A percentile compares a stretch with the other conserved stretches of the same genome.
phyloP scores from a whole-genome alignment of 352 stramenopile genomes.

The Phytophthora podocarpi region DNA sequence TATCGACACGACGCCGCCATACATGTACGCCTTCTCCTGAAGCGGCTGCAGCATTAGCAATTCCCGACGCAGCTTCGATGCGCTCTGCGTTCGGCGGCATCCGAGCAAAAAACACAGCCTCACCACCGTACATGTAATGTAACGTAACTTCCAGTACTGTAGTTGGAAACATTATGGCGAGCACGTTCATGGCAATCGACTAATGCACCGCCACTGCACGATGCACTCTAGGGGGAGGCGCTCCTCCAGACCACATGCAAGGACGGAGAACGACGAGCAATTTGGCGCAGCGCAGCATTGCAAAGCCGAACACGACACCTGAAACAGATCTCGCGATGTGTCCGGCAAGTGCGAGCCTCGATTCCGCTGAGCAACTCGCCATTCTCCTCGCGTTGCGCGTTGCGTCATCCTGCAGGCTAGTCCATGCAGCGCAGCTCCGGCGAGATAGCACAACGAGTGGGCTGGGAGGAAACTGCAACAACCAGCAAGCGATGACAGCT shows the following conservation, averaged over 20 bases:
- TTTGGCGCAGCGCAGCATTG: background rate
- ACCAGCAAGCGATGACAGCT: conserved; percentile 28
- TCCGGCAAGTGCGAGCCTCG: background rate
- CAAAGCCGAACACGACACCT: conserved; percentile 4
- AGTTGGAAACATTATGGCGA: background rate
- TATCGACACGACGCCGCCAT: background rate
- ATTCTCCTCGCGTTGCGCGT: conserved; percentile 29
- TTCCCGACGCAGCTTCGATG: background rate
- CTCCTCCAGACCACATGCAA: conserved; percentile 13
- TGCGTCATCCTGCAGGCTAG: conserved; percentile 18
- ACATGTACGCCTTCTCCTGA: conserved; percentile 8
- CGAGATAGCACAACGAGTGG: conserved; percentile 25
- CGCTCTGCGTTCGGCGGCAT: background rate
- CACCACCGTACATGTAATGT: background rate
- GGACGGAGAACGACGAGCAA: conserved; percentile 16
- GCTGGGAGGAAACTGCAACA: conserved; percentile 28
- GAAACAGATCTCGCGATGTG: conserved; percentile 12
- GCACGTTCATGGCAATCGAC: conserved; percentile 10
- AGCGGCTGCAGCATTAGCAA: conserved; percentile 32
- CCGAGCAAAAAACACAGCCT: background rate
- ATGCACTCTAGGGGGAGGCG: background rate
- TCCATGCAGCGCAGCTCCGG: conserved; percentile 20
- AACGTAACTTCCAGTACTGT: background rate
- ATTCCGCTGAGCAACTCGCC: background rate
- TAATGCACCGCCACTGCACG: conserved; percentile 22